These are phyloP conservation scores for Ophiostoma sp. DNA, from an alignment of 2,329 filamentous ascomycete genomes.

Conservation along the genomic window DNA sequence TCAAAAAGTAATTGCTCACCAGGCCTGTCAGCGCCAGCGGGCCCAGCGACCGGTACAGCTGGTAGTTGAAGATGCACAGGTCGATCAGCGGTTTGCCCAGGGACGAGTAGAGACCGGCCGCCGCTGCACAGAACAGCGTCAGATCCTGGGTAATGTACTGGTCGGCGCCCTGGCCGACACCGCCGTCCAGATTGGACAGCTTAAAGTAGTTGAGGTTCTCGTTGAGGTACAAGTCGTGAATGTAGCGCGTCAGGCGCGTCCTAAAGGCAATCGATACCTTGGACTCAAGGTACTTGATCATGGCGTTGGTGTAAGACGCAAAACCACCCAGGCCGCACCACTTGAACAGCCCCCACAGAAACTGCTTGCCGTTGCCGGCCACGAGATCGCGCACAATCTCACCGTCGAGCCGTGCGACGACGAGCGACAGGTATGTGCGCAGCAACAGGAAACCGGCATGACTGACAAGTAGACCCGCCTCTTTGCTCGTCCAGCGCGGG, in stretches of 20 bases:
- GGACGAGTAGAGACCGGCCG: slow-evolving; percentile 90
- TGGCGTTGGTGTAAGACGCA: slow-evolving; percentile 95
- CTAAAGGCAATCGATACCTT: slow-evolving; percentile 98
- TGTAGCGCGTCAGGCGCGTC: slow-evolving; percentile 90
- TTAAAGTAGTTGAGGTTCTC: slow-evolving; percentile 97
- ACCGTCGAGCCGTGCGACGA: slow-evolving; percentile 90
- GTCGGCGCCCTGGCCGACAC: slow-evolving; percentile 86
- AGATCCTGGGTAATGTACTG: slow-evolving; percentile 98
- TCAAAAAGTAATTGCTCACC: slow-evolving; percentile 89
- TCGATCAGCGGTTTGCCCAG: slow-evolving; percentile 98
- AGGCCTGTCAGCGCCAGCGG: slow-evolving; percentile 84
- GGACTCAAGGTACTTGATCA: slow-evolving; percentile 97
- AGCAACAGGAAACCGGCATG: slow-evolving; percentile 89
- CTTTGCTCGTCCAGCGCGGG: slow-evolving; percentile 91
- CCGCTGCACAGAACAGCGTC: slow-evolving; percentile 90
- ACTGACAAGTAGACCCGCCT: slow-evolving; percentile 84
- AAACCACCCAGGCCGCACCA: slow-evolving; percentile 94
- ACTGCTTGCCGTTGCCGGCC: slow-evolving; percentile 86
- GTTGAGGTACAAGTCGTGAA: slow-evolving; percentile 95
- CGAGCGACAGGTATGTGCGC: slow-evolving; percentile 87
- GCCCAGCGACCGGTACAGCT: slow-evolving; percentile 87
- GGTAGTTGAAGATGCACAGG: slow-evolving; percentile 95
- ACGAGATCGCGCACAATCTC: slow-evolving; percentile 95
- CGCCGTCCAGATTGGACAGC: slow-evolving; percentile 86
- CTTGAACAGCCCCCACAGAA: slow-evolving; percentile 85